These are phyloP conservation scores for Blastomyces percursus DNA, from an alignment of 2,329 filamentous ascomycete species.

Conservation along the genomic window DNA sequence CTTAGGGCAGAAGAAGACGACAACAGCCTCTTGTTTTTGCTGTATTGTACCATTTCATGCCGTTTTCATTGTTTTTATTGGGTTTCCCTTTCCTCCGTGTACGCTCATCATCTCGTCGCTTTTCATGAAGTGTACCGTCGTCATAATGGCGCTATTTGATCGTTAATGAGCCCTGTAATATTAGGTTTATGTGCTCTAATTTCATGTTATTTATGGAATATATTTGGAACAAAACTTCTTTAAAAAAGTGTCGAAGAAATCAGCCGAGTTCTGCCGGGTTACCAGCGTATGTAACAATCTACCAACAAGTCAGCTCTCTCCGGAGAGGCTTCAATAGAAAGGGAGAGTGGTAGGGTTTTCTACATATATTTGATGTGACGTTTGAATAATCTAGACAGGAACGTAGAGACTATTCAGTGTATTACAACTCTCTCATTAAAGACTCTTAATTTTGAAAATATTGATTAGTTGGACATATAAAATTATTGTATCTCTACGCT, in stretches of 20 bases:
- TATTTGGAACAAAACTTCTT: not conserved
- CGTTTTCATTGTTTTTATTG: not conserved
- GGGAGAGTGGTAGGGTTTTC: too few species aligned
- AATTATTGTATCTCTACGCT: too few species aligned
- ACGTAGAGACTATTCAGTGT: too few species aligned
- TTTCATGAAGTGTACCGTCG: not conserved
- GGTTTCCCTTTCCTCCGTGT: not conserved
- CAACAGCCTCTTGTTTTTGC: not conserved
- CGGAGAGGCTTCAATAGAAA: too few species aligned
- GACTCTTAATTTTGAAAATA: too few species aligned
- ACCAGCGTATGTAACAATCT: too few species aligned
- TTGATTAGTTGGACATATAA: too few species aligned
- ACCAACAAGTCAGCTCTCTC: too few species aligned
- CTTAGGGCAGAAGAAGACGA: not conserved
- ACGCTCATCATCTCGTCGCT: not conserved
- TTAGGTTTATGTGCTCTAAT: not conserved
- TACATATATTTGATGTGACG: too few species aligned
- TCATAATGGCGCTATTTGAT: not conserved
- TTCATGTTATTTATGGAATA: not conserved
- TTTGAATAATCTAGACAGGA: too few species aligned
- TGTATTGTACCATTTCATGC: not conserved
- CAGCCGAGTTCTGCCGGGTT: too few species aligned
- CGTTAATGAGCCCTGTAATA: not conserved
- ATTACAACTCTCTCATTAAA: too few species aligned
- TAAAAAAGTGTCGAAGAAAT: not conserved